Evolutionary conservation across 257 asterid genomes (phyloP), one percentile per base, ranked within the genome.

Genomic region (Nicotiana obtusifolia): DNA sequence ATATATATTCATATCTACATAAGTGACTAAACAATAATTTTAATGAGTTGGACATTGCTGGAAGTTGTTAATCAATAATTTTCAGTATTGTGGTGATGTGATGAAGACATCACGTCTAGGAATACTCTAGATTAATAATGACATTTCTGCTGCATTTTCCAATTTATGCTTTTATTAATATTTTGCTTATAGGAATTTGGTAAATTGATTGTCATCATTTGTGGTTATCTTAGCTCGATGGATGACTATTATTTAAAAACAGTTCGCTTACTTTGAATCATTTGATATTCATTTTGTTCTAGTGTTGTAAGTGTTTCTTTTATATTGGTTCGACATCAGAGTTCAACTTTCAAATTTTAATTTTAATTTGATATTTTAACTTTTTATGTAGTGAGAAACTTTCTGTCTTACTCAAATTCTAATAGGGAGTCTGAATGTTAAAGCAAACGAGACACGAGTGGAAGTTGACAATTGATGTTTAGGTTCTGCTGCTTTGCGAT

Each of bases 111-210:
- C 59, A 71, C 59, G 19, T 68, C 26, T 66, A 66, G 13, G 75
- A 37, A 64, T 4, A 35, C 73, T 78, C 81, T n/a, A 31, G 81
- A 79, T 68, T 41, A 68, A 56, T 35, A n/a, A 64, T 20, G 86
- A 80, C 77, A 65, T 24, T 15, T 73, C 41, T 47, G 61, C 4
- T 4, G 62, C 61, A 49, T 24, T 73, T 73, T 73, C 24, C 4
- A 73, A 73, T 24, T 47, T 73, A 31, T 66, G 26, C 5, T 31
- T 16, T 8, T 66, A 19, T 66, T 33, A 66, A 7, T 31, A 33
- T 16, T 5, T 65, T 15, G 24, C 17, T 65, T 31, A 22, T 24
- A 73, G 20, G 14, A 47, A 73, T 47, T 73, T 47, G 49, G 78
- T 73, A 41, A 44, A 47, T 44, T 47, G 61, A 24, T 47, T 22